Conservation (phyloP, 352 stramenopile species). For the Sclerospora graminicola region DNA sequence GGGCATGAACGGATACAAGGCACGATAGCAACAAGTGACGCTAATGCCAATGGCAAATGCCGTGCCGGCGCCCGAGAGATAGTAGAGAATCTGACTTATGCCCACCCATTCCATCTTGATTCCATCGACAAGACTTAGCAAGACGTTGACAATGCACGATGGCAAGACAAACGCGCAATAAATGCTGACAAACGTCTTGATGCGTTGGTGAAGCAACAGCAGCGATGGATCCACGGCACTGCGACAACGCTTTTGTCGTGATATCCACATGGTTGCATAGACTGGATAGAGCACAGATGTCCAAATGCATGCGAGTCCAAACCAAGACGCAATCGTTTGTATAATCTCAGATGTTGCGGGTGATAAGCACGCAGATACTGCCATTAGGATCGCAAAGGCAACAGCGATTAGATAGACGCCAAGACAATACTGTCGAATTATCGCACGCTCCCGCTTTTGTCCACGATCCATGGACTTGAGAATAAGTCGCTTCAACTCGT, state of each 20-base stretch:
- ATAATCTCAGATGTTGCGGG: constrained; percentile 20
- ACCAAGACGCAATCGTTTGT: constrained; percentile 27
- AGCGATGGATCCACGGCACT: constrained; percentile 35
- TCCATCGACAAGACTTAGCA: constrained; percentile 15
- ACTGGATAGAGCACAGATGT: constrained; percentile 47
- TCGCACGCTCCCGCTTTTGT: constrained; percentile 32
- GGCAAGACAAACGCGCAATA: constrained; percentile 62
- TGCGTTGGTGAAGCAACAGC: constrained; percentile 44
- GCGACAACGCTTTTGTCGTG: constrained; percentile 28
- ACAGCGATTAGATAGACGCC: constrained; percentile 23
- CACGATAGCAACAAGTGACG: constrained; percentile 51
- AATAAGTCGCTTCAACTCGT: constrained; percentile 59
- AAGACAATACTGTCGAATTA: constrained; percentile 42
- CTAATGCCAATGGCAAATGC: constrained; percentile 53
- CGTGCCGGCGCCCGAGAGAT: constrained; percentile 44
- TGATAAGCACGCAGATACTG: constrained; percentile 23
- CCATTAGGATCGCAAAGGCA: constrained; percentile 31
- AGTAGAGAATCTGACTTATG: constrained; percentile 43
- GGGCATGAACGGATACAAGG: constrained; percentile 49
- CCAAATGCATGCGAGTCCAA: constrained; percentile 41
- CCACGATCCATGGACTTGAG: constrained; percentile 58
- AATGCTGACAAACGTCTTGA: constrained; percentile 56
- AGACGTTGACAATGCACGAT: constrained; percentile 39
- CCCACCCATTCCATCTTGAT: constrained; percentile 35
- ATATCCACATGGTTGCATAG: constrained; percentile 37